Evolutionary conservation across 2,329 filamentous ascomycete species (phyloP), one percentile per base, ranked within the genome.

Genomic region (Aspergillus felis): DNA sequence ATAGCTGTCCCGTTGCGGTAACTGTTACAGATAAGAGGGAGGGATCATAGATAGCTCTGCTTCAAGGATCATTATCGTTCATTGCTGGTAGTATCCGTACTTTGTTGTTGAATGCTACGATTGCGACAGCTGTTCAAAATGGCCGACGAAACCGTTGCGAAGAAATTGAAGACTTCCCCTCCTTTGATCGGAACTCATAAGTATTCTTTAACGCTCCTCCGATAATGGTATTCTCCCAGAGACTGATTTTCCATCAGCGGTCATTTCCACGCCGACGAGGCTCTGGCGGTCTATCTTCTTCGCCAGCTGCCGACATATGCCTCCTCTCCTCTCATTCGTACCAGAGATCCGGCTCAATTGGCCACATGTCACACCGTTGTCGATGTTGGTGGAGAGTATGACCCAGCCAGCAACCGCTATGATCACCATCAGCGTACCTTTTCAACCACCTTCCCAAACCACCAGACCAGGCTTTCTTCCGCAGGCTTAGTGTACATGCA

Each of bases 211-310:
- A 42, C n/a, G 10, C 28, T 22, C 22, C 14, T 46, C 27, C 50
- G 52, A 52, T 47, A 38, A 28, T 57, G 53, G 51, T 56, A 57
- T 53, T 24, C 12, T 17, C 17, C 28, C 24, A 51, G 42, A 55
- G 51, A 58, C 59, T 59, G 42, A 61, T 54, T 57, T 35, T 32
- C 49, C 22, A 41, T 27, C 60, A 84, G 82, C 79, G 94, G 94
- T 66, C 92, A 97, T 81, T 99, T 99, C 84, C 94, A 99, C 80
- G 94, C 94, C 74, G 94, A 99, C 76, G 94, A 99, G 80, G 93
- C 94, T 60, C 86, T 99, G 47, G 94, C 94, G 57, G 92, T 99
- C 63, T 92, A 96, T 81, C 91, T 99, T 82, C 89, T 99, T 66
- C 91, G 92, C 64, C 84, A 89, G 57, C 88, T 97, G 20, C 93